Evolutionary conservation across 1,284 basidiomycete genomes (phyloP).

Genomic region (Cutaneotrichosporon sp.): DNA sequence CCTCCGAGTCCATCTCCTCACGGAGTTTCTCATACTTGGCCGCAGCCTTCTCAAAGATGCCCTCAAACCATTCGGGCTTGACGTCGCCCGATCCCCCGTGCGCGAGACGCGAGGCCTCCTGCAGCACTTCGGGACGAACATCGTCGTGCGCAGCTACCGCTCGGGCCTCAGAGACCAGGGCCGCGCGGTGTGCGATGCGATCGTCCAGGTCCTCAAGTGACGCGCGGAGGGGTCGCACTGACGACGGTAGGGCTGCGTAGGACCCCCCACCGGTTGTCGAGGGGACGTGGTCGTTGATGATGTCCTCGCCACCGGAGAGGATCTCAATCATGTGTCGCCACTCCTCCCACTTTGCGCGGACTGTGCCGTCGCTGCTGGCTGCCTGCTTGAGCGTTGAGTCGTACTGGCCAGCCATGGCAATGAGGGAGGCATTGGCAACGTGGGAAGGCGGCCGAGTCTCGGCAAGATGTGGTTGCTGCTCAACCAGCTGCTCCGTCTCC

Average conservation of each 20-base stretch:
- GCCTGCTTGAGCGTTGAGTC: constrained; percentile 69
- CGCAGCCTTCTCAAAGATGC: constrained; percentile 70
- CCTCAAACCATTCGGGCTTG: constrained; percentile 77
- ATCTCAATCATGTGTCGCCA: constrained; percentile 71
- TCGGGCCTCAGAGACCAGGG: constrained; percentile 63
- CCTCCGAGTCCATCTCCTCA: constrained; percentile 60
- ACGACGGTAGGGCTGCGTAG: constrained; percentile 32
- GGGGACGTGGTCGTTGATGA: constrained; percentile 57
- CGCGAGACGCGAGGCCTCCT: constrained; percentile 57
- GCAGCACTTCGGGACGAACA: constrained; percentile 64
- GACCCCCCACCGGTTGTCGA: constrained; percentile 23
- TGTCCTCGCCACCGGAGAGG: constrained; percentile 69
- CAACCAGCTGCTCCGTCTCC: constrained; percentile 64
- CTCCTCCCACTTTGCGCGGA: constrained; percentile 76
- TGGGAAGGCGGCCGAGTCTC: constrained; percentile 61
- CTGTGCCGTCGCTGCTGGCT: constrained; percentile 65
- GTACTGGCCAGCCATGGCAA: constrained; percentile 66
- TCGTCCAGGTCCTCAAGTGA: constrained; percentile 78
- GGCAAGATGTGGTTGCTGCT: constrained; percentile 49
- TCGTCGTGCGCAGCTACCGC: constrained; percentile 67
- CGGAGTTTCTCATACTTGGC: constrained; percentile 74
- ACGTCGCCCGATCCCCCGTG: constrained; percentile 61
- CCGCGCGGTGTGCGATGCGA: constrained; percentile 58
- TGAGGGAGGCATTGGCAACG: constrained; percentile 69
- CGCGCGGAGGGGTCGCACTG: constrained; percentile 66